Conservation (phyloP, 371 early-diverging fungal species). For the Choanephora cucurbitarum region DNA sequence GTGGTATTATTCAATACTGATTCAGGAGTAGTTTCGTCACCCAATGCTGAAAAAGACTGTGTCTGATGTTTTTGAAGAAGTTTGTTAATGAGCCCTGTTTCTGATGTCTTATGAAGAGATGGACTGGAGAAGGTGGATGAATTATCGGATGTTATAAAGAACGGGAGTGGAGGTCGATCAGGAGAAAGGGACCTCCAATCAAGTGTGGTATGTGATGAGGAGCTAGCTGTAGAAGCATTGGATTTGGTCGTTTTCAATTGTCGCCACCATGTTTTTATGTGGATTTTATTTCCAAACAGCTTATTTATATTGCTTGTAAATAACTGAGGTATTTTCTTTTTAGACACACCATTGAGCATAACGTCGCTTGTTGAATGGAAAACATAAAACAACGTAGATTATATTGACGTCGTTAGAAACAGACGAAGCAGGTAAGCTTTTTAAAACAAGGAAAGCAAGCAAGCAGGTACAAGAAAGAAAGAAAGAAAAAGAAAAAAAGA, state of each 20-base stretch:
- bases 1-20: too few species aligned
- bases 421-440: too few species aligned
- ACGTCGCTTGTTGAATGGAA: background rate
- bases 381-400: background rate
- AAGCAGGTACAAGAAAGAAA: conserved; percentile 7
- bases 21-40: background rate
- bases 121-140: conserved; percentile 7
- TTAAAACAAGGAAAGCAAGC: conserved; percentile 5
- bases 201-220: conserved; percentile 16
- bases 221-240: conserved; percentile 1
- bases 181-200: conserved; percentile 34
- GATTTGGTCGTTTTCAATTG: conserved; percentile 10
- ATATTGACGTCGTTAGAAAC: too few species aligned
- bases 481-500: conserved; percentile 5
- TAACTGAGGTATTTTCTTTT: conserved; percentile 13
- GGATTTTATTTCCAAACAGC: conserved; percentile 11
- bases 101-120: conserved; percentile 12
- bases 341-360: conserved; percentile 4
- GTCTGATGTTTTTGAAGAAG: too few species aligned
- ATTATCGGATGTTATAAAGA: conserved; percentile 16
- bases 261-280: conserved; percentile 26
- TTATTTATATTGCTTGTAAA: conserved; percentile 8
- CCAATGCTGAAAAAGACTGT: too few species aligned
- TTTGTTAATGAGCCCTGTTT: too few species aligned
- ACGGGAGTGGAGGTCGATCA: conserved; percentile 27